phyloP scores from a whole-genome alignment of 177 flowering plant species.

The Telopea speciosissima region DNA sequence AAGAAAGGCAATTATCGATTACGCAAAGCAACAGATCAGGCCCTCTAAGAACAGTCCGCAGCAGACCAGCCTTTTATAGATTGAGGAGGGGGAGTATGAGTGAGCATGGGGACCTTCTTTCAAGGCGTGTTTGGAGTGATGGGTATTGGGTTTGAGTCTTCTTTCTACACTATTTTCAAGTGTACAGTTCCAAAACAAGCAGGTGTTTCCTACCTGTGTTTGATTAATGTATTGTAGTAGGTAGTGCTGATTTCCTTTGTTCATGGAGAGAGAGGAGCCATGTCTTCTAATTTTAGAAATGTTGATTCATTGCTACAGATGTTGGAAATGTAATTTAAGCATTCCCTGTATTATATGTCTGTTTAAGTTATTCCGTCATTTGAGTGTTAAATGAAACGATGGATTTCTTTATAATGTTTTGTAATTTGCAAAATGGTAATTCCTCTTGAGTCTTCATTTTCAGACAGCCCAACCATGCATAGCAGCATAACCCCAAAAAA shows the following conservation, averaged over 20 bases:
- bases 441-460: too few species aligned
- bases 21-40: constrained; percentile 76
- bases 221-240: constrained; percentile 17
- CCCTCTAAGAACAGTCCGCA: constrained; percentile 62
- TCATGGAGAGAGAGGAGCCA: constrained; percentile 4
- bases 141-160: constrained; percentile 39
- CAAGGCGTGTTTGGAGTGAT: constrained; percentile 37
- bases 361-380: constrained; percentile 11
- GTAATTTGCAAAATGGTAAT: too few species aligned
- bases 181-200: constrained; percentile 49
- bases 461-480: too few species aligned
- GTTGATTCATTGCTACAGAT: constrained; percentile 35
- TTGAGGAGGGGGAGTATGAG: constrained; percentile 78
- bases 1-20: constrained; percentile 34
- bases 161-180: constrained; percentile 20
- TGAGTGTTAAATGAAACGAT: background rate
- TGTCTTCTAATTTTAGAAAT: constrained; percentile 37
- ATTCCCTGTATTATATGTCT: constrained; percentile 18
- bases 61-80: constrained; percentile 53
- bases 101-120: constrained; percentile 61
- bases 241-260: constrained; percentile 20
- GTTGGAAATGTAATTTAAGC: constrained; percentile 27
- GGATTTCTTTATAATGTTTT: too few species aligned
- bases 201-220: constrained; percentile 14
- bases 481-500: too few species aligned